Base-by-base conservation (phyloP, 2,329 filamentous ascomycete genomes). In the Scopulariopsis brevicaulis region DNA sequence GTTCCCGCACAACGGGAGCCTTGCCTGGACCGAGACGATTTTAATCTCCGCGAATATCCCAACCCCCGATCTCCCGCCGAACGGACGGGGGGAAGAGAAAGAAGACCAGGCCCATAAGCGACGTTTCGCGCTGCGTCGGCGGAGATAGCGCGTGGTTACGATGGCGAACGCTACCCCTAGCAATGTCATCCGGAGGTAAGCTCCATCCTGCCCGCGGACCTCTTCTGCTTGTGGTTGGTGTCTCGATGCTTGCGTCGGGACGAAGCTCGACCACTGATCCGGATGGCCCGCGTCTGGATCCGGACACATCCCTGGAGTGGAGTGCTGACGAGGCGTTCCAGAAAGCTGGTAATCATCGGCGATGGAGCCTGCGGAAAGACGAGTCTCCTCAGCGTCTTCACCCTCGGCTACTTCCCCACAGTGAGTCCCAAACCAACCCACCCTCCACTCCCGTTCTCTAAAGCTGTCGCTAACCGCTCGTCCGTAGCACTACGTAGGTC, bases 291-390 rank as follows among this genome's bases (percentile, higher is more conserved):
- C 18, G 11, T 18, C 40, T 40, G 14, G 40, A 7, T 46, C 15
- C 18, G 40, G 40, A 46, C 15, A 15, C n/a, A 6, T n/a, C 7
- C 40, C 18, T n/a, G 40, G 15, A 46, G 15, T 15, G n/a, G 40
- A 6, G 15, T n/a, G 7, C 40, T 24, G 46, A 24, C 46, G 22
- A 8, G 43, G 22, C 5, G 20, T 22, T 52, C 37, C 69, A 96
- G 92, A 79, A 96, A 96, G 77, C 80, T 96, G 69, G 92, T 96
- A 67, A 96, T 96, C 65, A 96, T 96, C 67, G 92, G 92, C 61
- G 92, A 96, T 69, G 94, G 94, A 77, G 94, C 94, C 65, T 99
- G 94, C 74, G 94, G 94, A 67, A 99, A 99, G 79, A 99, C 94
- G 56, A 96, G 90, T 84, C 77, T 99, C 67, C 78, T 99, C 64